Conservation (phyloP, 192 early-diverging fungal species). For the Coemansia sp. region DNA sequence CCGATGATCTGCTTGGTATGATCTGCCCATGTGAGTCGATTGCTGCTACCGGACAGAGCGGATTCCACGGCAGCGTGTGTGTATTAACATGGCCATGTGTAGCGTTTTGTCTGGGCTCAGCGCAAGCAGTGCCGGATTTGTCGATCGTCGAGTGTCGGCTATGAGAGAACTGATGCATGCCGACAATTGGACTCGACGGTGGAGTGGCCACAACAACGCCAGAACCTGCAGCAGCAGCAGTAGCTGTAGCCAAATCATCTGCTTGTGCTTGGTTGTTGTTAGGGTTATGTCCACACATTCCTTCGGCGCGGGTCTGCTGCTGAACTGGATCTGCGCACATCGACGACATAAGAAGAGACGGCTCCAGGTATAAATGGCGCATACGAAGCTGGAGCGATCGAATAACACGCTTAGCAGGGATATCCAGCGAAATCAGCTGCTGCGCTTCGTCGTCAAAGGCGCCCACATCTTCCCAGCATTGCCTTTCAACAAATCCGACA, state of each 20-base stretch:
- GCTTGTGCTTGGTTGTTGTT: neutral
- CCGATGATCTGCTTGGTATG: constrained; percentile 28
- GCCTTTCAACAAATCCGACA: constrained; percentile 42
- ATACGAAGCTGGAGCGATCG: constrained; percentile 45
- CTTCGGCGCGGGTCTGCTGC: neutral
- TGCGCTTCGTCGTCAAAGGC: constrained; percentile 26
- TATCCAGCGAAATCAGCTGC: constrained; percentile 33
- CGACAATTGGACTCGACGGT: constrained; percentile 20
- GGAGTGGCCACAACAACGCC: constrained; percentile 9
- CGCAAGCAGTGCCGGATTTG: neutral
- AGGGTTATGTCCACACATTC: neutral
- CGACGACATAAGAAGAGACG: constrained; percentile 41
- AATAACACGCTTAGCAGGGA: constrained; percentile 34
- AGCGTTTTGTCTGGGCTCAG: neutral
- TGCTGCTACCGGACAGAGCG: constrained; percentile 29
- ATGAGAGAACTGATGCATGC: neutral
- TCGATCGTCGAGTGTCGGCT: constrained; percentile 30
- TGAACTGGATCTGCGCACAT: constrained; percentile 10
- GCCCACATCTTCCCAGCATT: constrained; percentile 38
- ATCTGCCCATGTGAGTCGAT: constrained; percentile 38
- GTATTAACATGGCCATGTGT: constrained; percentile 3
- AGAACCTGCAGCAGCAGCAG: neutral
- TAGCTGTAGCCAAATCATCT: neutral
- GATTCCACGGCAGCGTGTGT: constrained; percentile 18
- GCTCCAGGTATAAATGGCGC: constrained; percentile 43